These are phyloP conservation scores for Lyophyllum atratum DNA, from an alignment of 768 basidiomycete genomes.

Conservation along the genomic window DNA sequence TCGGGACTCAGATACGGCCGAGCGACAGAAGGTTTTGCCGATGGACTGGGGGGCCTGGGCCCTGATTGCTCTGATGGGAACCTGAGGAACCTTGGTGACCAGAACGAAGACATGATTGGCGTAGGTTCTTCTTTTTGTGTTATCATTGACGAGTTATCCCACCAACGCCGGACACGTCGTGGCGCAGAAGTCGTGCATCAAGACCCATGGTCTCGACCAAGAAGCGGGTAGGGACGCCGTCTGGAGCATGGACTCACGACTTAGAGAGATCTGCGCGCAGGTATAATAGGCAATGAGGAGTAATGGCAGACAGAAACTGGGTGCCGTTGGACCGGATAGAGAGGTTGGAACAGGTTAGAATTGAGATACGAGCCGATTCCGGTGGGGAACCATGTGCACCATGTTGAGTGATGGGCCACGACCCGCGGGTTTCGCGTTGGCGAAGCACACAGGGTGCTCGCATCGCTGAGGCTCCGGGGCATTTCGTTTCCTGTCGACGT, in stretches of 20 bases:
- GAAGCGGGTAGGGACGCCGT: not conserved
- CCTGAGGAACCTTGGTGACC: not conserved
- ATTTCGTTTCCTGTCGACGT: not conserved
- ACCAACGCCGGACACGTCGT: not conserved
- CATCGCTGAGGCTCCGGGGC: not conserved
- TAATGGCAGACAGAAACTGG: not conserved
- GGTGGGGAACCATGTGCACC: not conserved
- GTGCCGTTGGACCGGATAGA: not conserved
- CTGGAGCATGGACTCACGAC: not conserved
- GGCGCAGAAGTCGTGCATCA: constrained; percentile 1
- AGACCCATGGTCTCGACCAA: not conserved
- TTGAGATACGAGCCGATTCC: not conserved
- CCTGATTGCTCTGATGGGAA: not conserved
- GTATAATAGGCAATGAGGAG: not conserved
- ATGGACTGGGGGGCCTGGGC: no score
- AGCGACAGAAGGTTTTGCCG: no score
- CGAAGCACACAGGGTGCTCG: not conserved
- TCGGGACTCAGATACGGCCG: no score
- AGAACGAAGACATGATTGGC: not conserved
- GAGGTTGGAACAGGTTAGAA: no score
- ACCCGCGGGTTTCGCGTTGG: not conserved
- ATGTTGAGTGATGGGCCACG: not conserved
- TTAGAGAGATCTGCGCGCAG: not conserved
- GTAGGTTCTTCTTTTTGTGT: not conserved
- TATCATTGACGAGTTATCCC: not conserved